phyloP scores from a whole-genome alignment of 768 basidiomycete species.

The Mycena capillaripes region DNA sequence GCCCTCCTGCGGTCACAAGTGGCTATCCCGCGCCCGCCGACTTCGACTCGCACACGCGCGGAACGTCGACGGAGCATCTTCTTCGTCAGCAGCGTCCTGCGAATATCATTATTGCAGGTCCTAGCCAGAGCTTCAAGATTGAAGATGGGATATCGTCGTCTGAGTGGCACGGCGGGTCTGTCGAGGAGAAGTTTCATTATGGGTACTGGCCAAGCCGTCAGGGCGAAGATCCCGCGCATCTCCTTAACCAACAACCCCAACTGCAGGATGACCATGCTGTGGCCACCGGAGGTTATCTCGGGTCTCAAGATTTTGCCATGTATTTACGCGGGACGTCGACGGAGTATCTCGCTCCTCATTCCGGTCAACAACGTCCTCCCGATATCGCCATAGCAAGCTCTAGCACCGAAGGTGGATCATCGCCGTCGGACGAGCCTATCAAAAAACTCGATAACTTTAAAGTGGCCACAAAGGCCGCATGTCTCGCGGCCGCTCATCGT shows the following conservation, averaged over 20 bases:
- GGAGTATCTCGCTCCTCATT: too few species aligned
- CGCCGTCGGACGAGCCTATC: neutral
- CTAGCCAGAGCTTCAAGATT: too few species aligned
- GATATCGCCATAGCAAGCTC: neutral
- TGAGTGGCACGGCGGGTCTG: too few species aligned
- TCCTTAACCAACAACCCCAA: neutral
- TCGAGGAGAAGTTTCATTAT: too few species aligned
- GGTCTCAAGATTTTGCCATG: neutral
- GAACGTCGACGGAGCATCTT: neutral
- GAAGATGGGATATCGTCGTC: too few species aligned
- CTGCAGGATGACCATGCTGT: neutral
- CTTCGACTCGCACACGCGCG: neutral
- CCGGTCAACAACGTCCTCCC: neutral
- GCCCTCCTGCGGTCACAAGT: neutral
- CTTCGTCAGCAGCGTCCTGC: too few species aligned
- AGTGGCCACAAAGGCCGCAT: slow-evolving; percentile 8
- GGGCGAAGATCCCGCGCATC: neutral
- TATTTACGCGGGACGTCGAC: neutral
- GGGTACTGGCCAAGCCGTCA: too few species aligned
- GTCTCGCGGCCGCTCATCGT: neutral
- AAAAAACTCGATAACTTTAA: neutral
- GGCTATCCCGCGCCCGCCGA: neutral
- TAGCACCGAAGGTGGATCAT: neutral
- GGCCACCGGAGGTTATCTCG: neutral
- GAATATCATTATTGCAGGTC: too few species aligned